Percentiles rank a stretch among this genome's conserved stretches.
These are phyloP conservation scores for Eucalyptus marginata DNA, from an alignment of 345 rosid species.

Conservation along the genomic window DNA sequence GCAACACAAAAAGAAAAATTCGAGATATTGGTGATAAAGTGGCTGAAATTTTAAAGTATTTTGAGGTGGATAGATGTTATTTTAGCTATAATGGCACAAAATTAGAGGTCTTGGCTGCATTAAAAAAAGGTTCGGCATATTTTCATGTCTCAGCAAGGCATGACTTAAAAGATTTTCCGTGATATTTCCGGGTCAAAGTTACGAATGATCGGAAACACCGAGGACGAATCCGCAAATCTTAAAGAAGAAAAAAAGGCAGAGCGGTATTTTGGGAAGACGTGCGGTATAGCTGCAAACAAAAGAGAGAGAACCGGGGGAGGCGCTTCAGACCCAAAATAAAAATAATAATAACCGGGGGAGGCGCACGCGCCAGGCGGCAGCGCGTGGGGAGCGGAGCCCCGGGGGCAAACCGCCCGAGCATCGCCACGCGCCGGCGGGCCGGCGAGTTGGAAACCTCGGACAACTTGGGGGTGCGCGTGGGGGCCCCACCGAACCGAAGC, in stretches of 20 bases:
- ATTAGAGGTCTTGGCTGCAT: background rate
- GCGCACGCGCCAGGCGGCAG: background rate
- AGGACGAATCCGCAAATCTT: background rate
- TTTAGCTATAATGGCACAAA: background rate
- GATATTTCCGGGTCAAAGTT: background rate
- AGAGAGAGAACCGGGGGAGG: background rate
- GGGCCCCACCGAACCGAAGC: background rate
- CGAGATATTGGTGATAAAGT: background rate
- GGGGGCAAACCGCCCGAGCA: background rate
- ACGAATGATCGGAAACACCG: background rate
- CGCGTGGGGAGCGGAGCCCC: background rate
- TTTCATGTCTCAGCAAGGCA: background rate
- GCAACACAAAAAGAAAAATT: background rate
- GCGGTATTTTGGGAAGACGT: background rate
- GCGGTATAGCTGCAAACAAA: background rate
- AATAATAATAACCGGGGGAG: background rate
- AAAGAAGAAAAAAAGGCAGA: background rate
- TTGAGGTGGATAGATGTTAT: fast-evolving
- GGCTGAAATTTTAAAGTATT: no score
- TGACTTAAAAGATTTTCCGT: background rate
- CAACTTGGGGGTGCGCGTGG: background rate
- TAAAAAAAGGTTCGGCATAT: background rate
- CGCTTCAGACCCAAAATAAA: no score
- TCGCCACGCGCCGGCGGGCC: background rate
- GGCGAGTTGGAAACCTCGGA: background rate